Evolutionary conservation across 139 green algal species (phyloP).

Genomic region (Chlamydomonas incerta): DNA sequence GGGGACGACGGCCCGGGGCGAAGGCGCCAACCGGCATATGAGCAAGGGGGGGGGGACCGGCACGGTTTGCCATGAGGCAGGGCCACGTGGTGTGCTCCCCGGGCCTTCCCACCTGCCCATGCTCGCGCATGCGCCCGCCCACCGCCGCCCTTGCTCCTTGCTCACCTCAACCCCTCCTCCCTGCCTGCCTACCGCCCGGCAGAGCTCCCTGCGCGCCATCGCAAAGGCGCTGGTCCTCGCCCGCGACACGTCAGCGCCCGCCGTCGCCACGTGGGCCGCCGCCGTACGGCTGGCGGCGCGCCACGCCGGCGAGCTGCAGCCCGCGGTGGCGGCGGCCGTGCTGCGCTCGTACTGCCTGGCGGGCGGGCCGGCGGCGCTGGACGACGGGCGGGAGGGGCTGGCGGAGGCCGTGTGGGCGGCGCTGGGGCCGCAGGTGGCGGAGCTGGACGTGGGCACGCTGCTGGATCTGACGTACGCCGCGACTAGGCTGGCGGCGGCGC

Average conservation of each 20-base stretch:
- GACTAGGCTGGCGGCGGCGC: background rate
- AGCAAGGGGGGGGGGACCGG: too few species aligned
- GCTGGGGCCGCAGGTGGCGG: background rate
- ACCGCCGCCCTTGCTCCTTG: background rate
- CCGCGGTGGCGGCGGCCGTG: background rate
- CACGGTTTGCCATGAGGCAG: too few species aligned
- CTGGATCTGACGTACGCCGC: background rate
- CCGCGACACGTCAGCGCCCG: background rate
- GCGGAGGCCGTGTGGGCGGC: constrained; percentile 10
- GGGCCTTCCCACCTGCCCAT: too few species aligned
- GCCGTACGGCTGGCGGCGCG: constrained; percentile 18
- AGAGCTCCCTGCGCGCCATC: constrained; percentile 2
- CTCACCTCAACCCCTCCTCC: background rate
- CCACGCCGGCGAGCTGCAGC: constrained; percentile 37
- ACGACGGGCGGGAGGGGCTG: constrained; percentile 8
- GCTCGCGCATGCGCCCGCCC: too few species aligned
- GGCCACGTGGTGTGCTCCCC: too few species aligned
- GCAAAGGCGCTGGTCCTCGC: constrained; percentile 9
- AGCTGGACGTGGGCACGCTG: background rate
- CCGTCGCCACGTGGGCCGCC: constrained; percentile 12
- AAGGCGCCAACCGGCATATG: too few species aligned
- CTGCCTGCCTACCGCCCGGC: background rate
- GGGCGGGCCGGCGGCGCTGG: background rate
- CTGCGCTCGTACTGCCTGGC: constrained; percentile 7
- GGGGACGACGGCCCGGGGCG: too few species aligned